Evolutionary conservation across 2,329 filamentous ascomycete species (phyloP).

Genomic region (Talaromyces sp.): DNA sequence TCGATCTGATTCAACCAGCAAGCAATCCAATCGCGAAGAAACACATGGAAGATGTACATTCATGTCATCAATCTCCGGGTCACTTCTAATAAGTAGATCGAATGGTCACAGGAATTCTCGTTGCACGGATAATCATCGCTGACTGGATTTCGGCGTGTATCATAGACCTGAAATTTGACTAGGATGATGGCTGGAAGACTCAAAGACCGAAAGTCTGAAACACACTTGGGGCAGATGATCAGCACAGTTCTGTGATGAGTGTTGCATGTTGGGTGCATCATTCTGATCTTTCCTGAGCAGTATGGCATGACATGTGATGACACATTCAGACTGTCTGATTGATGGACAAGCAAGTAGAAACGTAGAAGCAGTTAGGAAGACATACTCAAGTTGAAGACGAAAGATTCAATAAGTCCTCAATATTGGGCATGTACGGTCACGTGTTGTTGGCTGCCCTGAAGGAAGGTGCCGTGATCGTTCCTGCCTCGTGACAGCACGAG

Average conservation of each 20-base stretch:
- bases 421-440: background rate
- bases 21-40: background rate
- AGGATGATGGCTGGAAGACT: background rate
- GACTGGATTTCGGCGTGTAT: background rate
- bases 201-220: background rate
- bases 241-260: background rate
- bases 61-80: background rate
- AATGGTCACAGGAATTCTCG: background rate
- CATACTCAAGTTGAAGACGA: background rate
- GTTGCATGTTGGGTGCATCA: background rate
- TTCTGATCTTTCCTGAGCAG: background rate
- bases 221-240: background rate
- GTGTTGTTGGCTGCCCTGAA: background rate
- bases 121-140: background rate
- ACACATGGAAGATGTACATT: background rate
- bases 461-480: background rate
- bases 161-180: background rate
- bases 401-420: background rate
- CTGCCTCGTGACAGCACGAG: background rate
- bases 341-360: background rate
- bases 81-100: background rate
- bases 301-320: background rate
- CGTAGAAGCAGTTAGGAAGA: background rate
- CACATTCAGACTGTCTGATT: background rate
- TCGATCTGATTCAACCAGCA: background rate